Evolutionary conservation across 106 monocot genomes (phyloP), one percentile per base, ranked within the genome.

Genomic region (Dendrobium officinale): DNA sequence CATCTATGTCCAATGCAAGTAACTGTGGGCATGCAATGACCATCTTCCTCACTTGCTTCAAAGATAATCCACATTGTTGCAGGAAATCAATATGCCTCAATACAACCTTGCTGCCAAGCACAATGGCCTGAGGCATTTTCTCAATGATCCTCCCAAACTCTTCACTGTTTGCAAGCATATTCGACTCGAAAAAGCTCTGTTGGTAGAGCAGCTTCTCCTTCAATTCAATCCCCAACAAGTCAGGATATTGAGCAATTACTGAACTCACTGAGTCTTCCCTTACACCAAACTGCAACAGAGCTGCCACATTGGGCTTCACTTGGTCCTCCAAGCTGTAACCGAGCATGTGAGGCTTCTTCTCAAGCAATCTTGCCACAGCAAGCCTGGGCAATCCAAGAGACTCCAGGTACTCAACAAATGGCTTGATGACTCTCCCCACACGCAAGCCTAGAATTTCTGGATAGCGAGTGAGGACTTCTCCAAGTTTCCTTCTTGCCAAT

Each of bases 371-470:
- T 0, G 93, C 98, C 4, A 95, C 81, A 24, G 88, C 84, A 29
- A 85, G 81, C 75, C 81, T 89, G 6, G 91, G 89, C 48, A 99
- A 79, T 27, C 93, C 91, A n/a, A 99, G 9, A 42, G 76, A 44
- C 83, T 88, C 91, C 18, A 99, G 85, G 45, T 88, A 84, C 77
- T 95, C 98, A 24, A 93, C 90, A 37, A 92, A 87, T 66, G 98
- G 98, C 82, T 99, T 99, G 77, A 99, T 99, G 16, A 91, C 72
- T 27, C 90, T 84, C 9, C 92, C 95, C 0, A 95, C 98, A 6
- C 98, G 83, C 98, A 99, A 91, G 0, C 98, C 98, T 10, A 99
- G 45, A n/a, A 99, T 85, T 78, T 93, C 93, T 1, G 98, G 98
- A 81, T 85, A 99, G 20, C 83, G 81, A 15, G 93, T 90, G 26